Evolutionary conservation across 352 stramenopile genomes (phyloP), one percentile per base, ranked within the genome.

Genomic region (Pilasporangium apinafurcum): DNA sequence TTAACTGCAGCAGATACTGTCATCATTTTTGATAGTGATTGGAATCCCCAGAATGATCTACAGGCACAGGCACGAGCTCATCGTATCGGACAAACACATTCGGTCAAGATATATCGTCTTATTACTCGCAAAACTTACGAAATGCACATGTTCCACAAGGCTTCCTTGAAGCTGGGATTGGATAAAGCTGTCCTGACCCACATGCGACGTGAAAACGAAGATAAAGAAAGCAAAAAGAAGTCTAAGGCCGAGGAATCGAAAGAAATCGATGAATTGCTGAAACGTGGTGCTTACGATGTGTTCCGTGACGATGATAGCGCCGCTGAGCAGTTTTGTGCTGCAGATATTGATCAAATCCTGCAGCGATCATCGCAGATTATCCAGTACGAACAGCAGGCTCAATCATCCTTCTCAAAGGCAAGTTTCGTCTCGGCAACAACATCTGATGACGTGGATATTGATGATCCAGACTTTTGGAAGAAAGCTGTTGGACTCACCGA

Each of bases 381-480:
- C 28, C 76, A 95, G 61, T 95, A 95, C 51, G 68, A 84, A 32
- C 65, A 91, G 41, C 68, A 95, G 42, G 80, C 80, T 0, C 70
- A 91, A 27, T 91, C 77, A 3, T 88, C 79, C 5, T 97, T 97
- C 50, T 95, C 83, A 7, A 97, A 95, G 53, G 90, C 90, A 17
- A 96, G 83, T 62, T 97, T 97, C 49, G 85, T 96, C 22, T 90
- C 85, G 2, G 78, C 83, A 0, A 90, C 68, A 13, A 96, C 72
- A 2, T 89, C 76, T 0, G 80, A 97, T 49, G 90, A 98, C 51
- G 82, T 98, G n/a, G 92, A 98, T 59, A 84, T 99, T 14, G 90
- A 98, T 47, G 97, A 99, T 61, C 97, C 97, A 2, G 76, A 98
- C 43, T 99, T 99, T 48, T 99, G 97, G 97, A 97, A 98, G 48